Conservation (phyloP, 1,284 basidiomycete genomes). For the Inonotus obliquus region DNA sequence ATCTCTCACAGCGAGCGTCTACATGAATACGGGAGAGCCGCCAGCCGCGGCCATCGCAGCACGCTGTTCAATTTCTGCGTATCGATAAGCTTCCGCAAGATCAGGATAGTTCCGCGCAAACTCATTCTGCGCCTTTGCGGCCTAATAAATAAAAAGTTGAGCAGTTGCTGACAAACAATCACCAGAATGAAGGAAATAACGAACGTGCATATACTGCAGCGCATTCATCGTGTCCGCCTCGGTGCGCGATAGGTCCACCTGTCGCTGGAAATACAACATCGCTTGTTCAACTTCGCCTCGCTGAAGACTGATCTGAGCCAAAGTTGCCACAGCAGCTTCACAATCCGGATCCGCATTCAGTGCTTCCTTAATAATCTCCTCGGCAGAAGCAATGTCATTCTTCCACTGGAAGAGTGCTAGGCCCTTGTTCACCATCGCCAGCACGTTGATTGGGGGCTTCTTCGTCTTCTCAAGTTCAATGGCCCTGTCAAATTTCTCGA, state of each 20-base stretch:
- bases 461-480: conserved; percentile 83
- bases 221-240: conserved; percentile 89
- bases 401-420: conserved; percentile 96
- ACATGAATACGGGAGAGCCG: conserved; percentile 3
- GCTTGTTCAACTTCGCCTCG: conserved; percentile 88
- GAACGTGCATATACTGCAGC: conserved; percentile 80
- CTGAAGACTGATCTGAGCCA: conserved; percentile 92
- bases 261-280: conserved; percentile 82
- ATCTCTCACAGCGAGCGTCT: not conserved
- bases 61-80: conserved; percentile 8
- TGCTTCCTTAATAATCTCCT: conserved; percentile 84
- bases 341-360: conserved; percentile 88
- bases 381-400: conserved; percentile 82
- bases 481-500: conserved; percentile 94
- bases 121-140: conserved; percentile 74
- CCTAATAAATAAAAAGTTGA: conserved; percentile 39
- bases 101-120: conserved; percentile 82
- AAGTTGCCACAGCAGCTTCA: conserved; percentile 93
- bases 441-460: conserved; percentile 70
- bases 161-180: not conserved
- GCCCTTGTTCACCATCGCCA: conserved; percentile 96
- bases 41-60: conserved; percentile 4
- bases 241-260: conserved; percentile 84
- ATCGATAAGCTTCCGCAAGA: conserved; percentile 43
- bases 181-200: conserved; percentile 26